Evolutionary conservation across 2,329 filamentous ascomycete species (phyloP), one percentile per base, ranked within the genome.

Genomic region (Ascochyta clinopodiicola): DNA sequence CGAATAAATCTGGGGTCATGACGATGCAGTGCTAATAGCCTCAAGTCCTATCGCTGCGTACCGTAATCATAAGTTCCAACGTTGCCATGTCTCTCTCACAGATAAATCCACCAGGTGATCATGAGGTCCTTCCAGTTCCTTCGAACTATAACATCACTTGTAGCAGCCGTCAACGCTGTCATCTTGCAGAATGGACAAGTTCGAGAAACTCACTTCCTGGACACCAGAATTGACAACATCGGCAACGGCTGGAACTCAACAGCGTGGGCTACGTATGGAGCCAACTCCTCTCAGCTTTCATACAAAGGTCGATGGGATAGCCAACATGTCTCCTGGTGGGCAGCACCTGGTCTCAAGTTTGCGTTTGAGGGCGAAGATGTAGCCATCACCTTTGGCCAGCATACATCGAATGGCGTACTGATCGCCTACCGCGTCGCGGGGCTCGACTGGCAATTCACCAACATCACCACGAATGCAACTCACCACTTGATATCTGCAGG

Each of bases 301-400:
- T 88, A 86, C 75, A 86, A 86, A 64, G 85, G 85, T 5, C 77
- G 84, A 54, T 88, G 85, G 85, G 84, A 87, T 66, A 84, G 80
- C 31, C 80, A 84, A 61, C 78, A 84, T 60, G 79, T 86, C 43
- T 86, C 82, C 1, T 87, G 82, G 81, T 86, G 82, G 83, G 83
- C 81, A 48, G 81, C 80, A 1, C 82, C 79, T 0, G 83, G 84
- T 2, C 75, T 86, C 56, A 82, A 83, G 51, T 81, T 85, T 56
- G 80, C 80, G 52, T 86, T 85, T 67, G 81, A 80, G 1, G 83
- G 83, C 12, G 71, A 80, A 31, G 80, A 78, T 12, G 67, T 85
- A 9, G 83, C 82, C 27, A 75, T 85, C 42, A 80, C 77, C 19
- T 85, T 86, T 55, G 83, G 83, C n/a, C 72, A 80, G 37, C 69